A percentile compares a stretch with the other conserved stretches of the same genome.
Evolutionary conservation across 495 filamentous ascomycete genomes (phyloP).

Genomic region (Lophiostoma macrostomum): DNA sequence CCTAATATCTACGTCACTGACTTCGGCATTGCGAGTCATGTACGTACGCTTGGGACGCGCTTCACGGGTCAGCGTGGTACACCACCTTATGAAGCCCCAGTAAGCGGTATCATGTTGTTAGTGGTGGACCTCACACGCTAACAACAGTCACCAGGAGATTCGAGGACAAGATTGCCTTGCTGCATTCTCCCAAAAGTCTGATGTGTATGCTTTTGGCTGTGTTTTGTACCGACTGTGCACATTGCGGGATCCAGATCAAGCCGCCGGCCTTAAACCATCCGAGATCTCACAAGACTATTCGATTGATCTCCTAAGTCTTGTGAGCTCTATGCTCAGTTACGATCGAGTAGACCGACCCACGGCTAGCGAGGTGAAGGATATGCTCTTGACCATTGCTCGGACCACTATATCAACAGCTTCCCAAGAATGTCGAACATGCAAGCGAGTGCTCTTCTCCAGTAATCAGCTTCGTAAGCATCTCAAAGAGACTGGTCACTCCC

Average conservation of each 20-base stretch:
- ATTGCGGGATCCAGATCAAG: background rate
- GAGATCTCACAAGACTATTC: slow-evolving; percentile 2
- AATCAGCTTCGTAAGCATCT: slow-evolving; percentile 1
- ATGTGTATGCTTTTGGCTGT: slow-evolving; percentile 17
- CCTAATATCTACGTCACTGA: slow-evolving; percentile 5
- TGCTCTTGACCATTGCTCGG: background rate
- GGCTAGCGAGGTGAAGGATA: background rate
- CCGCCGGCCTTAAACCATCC: background rate
- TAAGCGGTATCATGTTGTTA: background rate
- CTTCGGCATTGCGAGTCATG: slow-evolving; percentile 13
- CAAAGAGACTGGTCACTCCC: background rate
- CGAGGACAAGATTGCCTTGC: background rate
- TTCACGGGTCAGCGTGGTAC: slow-evolving; percentile 3
- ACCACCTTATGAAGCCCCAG: slow-evolving; percentile 9
- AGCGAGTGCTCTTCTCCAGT: background rate
- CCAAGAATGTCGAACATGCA: background rate
- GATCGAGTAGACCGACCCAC: background rate
- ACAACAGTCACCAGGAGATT: slow-evolving; percentile 1
- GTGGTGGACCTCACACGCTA: background rate
- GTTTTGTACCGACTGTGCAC: slow-evolving; percentile 5
- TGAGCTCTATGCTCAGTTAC: slow-evolving; percentile 1
- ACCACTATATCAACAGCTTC: background rate
- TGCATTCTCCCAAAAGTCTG: slow-evolving; percentile 13
- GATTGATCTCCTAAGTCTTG: background rate
- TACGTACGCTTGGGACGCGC: background rate